A percentile compares a stretch with the other conserved stretches of the same genome.
Evolutionary conservation across 768 basidiomycete genomes (phyloP).

Genomic region (Kwoniella pini): DNA sequence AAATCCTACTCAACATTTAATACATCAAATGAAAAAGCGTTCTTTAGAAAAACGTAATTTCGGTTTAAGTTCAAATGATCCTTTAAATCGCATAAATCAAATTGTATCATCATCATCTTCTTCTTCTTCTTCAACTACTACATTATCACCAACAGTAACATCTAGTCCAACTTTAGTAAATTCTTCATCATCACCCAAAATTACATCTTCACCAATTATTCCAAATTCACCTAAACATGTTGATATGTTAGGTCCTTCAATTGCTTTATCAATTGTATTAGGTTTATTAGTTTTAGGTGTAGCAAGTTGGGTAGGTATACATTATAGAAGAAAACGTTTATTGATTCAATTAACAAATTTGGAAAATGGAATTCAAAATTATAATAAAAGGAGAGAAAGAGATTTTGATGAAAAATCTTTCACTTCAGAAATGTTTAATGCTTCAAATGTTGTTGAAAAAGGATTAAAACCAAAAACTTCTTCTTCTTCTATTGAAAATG

Average conservation of each 20-base stretch:
- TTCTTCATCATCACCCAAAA: conserved; percentile 4
- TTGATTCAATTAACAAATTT: background rate
- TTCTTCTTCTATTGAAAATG: background rate
- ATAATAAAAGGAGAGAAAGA: conserved; percentile 3
- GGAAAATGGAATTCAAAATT: background rate
- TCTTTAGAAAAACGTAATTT: conserved; percentile 9
- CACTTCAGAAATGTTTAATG: conserved; percentile 20
- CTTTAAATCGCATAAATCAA: background rate
- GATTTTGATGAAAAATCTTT: conserved; percentile 16
- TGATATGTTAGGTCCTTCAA: conserved; percentile 21
- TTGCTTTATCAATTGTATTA: conserved; percentile 29
- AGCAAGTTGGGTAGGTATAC: conserved; percentile 27
- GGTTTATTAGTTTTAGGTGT: conserved; percentile 30
- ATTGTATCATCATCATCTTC: background rate
- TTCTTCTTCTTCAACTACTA: too few species aligned
- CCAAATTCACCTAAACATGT: background rate
- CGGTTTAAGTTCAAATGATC: conserved; percentile 9
- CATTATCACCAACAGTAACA: conserved; percentile 13
- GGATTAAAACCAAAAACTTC: conserved; percentile 18
- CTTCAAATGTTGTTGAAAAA: conserved; percentile 27
- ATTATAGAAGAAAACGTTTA: conserved; percentile 21
- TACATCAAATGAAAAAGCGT: conserved; percentile 22
- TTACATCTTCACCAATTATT: conserved; percentile 9
- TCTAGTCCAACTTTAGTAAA: conserved; percentile 19
- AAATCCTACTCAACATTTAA: conserved; percentile 23